A percentile compares a stretch with the other conserved stretches of the same genome.
Evolutionary conservation across 2,329 filamentous ascomycete genomes (phyloP).

Genomic region (Penicillium sp.): DNA sequence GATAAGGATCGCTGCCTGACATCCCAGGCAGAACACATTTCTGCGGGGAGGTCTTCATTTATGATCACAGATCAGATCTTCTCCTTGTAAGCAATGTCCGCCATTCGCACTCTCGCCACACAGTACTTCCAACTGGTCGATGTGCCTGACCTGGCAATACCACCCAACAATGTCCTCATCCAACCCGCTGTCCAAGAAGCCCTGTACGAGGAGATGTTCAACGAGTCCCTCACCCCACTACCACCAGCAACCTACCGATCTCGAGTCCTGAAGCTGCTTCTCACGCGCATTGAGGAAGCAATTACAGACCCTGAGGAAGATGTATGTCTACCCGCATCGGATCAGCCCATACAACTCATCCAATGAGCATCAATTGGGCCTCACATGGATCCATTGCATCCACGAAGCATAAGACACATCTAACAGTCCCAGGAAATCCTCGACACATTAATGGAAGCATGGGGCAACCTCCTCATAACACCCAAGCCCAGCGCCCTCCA

Average conservation of each 20-base stretch:
- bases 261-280: constrained; percentile 73
- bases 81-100: too few relatives aligned
- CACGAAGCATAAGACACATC: neutral
- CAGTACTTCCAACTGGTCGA: constrained; percentile 82
- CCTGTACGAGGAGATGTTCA: constrained; percentile 70
- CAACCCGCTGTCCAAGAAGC: constrained; percentile 66
- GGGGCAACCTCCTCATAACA: constrained; percentile 67
- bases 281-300: constrained; percentile 70
- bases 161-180: constrained; percentile 62
- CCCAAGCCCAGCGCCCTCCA: constrained; percentile 67
- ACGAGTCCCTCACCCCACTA: constrained; percentile 58
- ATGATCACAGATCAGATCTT: too few relatives aligned
- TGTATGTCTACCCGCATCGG: too few relatives aligned
- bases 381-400: too few relatives aligned
- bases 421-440: constrained; percentile 70
- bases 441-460: constrained; percentile 73
- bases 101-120: constrained; percentile 53
- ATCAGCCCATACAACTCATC: too few relatives aligned
- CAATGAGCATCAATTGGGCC: too few relatives aligned
- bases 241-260: constrained; percentile 73
- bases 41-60: too few relatives aligned
- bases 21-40: neutral
- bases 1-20: neutral
- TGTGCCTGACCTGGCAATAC: constrained; percentile 64
- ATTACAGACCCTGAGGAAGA: constrained; percentile 84